phyloP scores from a whole-genome alignment of 768 basidiomycete species.

The Cystobasidium ongulense region DNA sequence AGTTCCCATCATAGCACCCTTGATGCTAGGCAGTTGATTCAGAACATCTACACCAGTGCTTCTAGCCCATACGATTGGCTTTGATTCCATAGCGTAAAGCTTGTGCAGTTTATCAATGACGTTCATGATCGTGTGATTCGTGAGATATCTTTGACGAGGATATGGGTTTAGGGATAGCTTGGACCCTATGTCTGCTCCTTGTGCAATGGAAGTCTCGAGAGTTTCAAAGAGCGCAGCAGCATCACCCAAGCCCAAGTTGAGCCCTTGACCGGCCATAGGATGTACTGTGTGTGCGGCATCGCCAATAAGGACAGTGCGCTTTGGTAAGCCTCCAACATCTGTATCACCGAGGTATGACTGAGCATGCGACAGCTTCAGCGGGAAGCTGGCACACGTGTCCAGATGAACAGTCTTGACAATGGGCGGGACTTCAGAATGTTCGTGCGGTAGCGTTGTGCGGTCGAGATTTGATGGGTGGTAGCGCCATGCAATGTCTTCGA shows the following conservation, averaged over 20 bases:
- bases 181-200: slow-evolving; percentile 77
- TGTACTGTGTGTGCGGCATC: slow-evolving; percentile 94
- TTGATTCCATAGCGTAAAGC: slow-evolving; percentile 51
- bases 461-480: not conserved
- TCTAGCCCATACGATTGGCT: slow-evolving; percentile 64
- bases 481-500: slow-evolving; percentile 26
- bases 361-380: slow-evolving; percentile 75
- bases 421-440: slow-evolving; percentile 58
- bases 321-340: slow-evolving; percentile 47
- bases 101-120: slow-evolving; percentile 84
- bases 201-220: slow-evolving; percentile 54
- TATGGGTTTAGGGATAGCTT: slow-evolving; percentile 58
- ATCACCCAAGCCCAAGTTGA: slow-evolving; percentile 88
- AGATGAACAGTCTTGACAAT: slow-evolving; percentile 62
- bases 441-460: slow-evolving; percentile 48
- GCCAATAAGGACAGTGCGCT: slow-evolving; percentile 78
- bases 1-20: slow-evolving; percentile 70
- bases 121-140: slow-evolving; percentile 76
- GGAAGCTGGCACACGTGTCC: slow-evolving; percentile 76
- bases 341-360: slow-evolving; percentile 65
- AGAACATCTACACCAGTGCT: slow-evolving; percentile 80
- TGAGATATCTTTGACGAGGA: slow-evolving; percentile 68
- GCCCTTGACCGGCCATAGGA: slow-evolving; percentile 89
- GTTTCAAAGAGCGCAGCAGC: slow-evolving; percentile 63
- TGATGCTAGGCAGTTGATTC: slow-evolving; percentile 76